Evolutionary conservation across 148 eudicot species (phyloP).

Genomic region (Chenopodium quinoa): DNA sequence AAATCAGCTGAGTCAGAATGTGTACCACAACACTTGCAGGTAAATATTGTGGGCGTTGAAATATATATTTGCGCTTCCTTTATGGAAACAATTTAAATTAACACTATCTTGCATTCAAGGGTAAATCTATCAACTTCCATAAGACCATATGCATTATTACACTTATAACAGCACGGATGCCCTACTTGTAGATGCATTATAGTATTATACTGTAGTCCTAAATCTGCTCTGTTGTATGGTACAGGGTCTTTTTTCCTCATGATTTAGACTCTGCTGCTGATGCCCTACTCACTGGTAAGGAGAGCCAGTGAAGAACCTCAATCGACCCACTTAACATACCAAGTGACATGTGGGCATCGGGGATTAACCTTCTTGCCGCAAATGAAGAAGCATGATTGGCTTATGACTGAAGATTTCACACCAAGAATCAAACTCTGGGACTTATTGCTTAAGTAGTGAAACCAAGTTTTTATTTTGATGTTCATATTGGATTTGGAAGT

Average conservation of each 20-base stretch:
- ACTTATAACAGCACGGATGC: background rate
- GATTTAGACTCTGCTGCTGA: conserved; percentile 93
- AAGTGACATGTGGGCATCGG: background rate
- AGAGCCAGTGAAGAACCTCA: conserved; percentile 27
- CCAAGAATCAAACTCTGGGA: background rate
- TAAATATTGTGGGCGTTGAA: conserved; percentile 23
- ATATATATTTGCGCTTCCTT: background rate
- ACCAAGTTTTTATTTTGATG: background rate
- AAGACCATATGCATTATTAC: background rate
- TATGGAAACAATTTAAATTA: background rate
- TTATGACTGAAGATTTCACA: too few relatives aligned
- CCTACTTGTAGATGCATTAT: too few relatives aligned
- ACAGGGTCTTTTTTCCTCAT: conserved; percentile 92
- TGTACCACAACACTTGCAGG: conserved; percentile 99
- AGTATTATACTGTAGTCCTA: background rate
- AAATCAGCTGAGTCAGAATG: conserved; percentile 60
- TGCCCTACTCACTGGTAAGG: conserved; percentile 61
- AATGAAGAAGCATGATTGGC: background rate
- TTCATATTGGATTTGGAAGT: background rate
- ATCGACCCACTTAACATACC: background rate
- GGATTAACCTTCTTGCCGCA: background rate
- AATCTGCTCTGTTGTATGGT: conserved; percentile 10
- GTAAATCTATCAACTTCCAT: background rate
- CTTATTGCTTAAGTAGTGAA: background rate
- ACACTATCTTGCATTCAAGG: background rate